These are phyloP conservation scores for Suhomyces tanzawaensis DNA, from an alignment of 805 yeast species.

Conservation along the genomic window DNA sequence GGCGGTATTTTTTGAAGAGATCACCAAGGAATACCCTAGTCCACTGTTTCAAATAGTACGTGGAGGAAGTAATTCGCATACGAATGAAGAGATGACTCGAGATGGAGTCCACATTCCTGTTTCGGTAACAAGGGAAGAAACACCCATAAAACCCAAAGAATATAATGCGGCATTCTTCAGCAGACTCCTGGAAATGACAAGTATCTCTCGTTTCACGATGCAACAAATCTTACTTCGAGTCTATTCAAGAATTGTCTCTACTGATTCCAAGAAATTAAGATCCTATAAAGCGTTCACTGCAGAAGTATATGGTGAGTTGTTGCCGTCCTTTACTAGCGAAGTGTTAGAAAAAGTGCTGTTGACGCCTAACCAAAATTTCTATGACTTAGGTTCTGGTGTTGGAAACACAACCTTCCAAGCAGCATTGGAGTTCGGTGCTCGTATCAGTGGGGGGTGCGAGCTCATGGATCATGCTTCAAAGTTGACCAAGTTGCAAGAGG, in stretches of 20 bases:
- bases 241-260: conserved; percentile 77
- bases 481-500: conserved; percentile 58
- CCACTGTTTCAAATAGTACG: conserved; percentile 9
- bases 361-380: conserved; percentile 54
- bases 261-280: conserved; percentile 60
- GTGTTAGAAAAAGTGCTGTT: conserved; percentile 60
- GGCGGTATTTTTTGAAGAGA: conserved; percentile 18
- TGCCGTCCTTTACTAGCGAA: conserved; percentile 72
- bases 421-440: conserved; percentile 79
- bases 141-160: conserved; percentile 17
- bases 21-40: conserved; percentile 10
- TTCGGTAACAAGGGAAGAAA: neutral
- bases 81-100: neutral
- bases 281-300: conserved; percentile 84
- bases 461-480: conserved; percentile 80
- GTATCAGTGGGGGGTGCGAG: conserved; percentile 80
- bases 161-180: conserved; percentile 21
- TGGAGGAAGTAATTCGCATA: neutral
- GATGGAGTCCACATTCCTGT: conserved; percentile 6
- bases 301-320: conserved; percentile 85
- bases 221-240: conserved; percentile 73
- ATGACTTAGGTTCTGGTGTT: conserved; percentile 92
- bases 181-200: conserved; percentile 17
- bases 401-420: conserved; percentile 92
- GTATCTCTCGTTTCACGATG: conserved; percentile 33